Conservation (phyloP, 2,329 filamentous ascomycete species). For the Penicillium sp. region DNA sequence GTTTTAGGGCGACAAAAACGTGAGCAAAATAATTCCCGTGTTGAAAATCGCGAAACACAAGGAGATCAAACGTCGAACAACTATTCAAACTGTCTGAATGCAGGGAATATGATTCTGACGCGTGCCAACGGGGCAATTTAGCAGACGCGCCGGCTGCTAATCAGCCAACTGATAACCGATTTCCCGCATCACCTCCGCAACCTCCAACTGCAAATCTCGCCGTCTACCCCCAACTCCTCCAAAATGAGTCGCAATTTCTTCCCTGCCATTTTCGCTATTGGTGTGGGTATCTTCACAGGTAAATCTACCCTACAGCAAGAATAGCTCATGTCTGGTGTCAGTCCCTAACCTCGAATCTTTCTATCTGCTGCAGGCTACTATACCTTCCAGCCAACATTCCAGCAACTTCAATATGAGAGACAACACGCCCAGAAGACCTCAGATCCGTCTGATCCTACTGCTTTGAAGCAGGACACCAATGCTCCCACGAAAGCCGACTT, state of each 20-base stretch:
- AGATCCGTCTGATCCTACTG: background rate
- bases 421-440: slow-evolving; percentile 15
- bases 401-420: slow-evolving; percentile 37
- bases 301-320: slow-evolving; percentile 1
- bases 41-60: background rate
- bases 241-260: slow-evolving; percentile 42
- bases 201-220: slow-evolving; percentile 5
- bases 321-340: background rate
- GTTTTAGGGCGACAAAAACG: background rate
- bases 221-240: background rate
- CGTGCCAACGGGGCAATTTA: slow-evolving; percentile 18
- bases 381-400: slow-evolving; percentile 45
- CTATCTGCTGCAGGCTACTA: slow-evolving; percentile 39
- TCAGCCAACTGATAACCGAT: slow-evolving; percentile 23
- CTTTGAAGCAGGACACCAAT: slow-evolving; percentile 1
- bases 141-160: slow-evolving; percentile 28
- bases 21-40: background rate
- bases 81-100: background rate
- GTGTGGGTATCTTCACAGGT: slow-evolving; percentile 44
- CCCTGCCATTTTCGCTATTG: slow-evolving; percentile 40
- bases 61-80: background rate
- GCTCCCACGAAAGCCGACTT: background rate
- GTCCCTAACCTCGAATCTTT: slow-evolving; percentile 16
- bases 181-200: slow-evolving; percentile 20
- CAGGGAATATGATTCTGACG: slow-evolving; percentile 1